phyloP scores from a whole-genome alignment of 345 rosid species.

The Hypericum perforatum region DNA sequence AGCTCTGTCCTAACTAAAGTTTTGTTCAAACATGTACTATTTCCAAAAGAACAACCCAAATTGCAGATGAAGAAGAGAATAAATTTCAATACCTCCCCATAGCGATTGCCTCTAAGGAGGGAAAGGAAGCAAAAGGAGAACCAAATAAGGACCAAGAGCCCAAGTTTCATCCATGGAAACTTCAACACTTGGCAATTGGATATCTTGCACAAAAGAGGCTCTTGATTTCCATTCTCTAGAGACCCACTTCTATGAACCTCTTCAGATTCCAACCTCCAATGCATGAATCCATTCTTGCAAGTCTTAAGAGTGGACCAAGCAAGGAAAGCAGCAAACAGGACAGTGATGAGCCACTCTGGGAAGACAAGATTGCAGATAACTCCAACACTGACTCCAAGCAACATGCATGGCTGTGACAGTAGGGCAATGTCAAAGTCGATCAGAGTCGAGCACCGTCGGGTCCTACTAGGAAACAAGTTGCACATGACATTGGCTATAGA shows the following conservation, averaged over 20 bases:
- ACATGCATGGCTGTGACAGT: constrained; percentile 75
- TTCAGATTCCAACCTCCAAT: constrained; percentile 62
- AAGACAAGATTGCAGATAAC: constrained; percentile 63
- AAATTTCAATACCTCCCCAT: too few species aligned
- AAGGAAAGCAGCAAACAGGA: constrained; percentile 55
- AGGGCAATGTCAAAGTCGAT: constrained; percentile 69
- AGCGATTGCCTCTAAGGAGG: too few species aligned
- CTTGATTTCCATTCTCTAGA: constrained; percentile 30
- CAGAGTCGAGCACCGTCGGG: constrained; percentile 31
- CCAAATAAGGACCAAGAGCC: constrained; percentile 59
- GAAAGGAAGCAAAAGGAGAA: constrained; percentile 36
- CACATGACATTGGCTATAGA: constrained; percentile 63
- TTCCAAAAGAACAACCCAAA: too few species aligned
- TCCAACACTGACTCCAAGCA: constrained; percentile 79
- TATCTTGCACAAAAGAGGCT: constrained; percentile 34
- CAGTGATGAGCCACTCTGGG: constrained; percentile 82
- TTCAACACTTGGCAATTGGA: background rate
- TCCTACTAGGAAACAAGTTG: constrained; percentile 29
- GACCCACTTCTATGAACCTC: constrained; percentile 18
- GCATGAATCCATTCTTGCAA: constrained; percentile 43
- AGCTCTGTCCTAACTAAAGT: too few species aligned
- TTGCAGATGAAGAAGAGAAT: too few species aligned
- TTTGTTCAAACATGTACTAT: too few species aligned
- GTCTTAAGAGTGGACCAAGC: constrained; percentile 78
- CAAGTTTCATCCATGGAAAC: constrained; percentile 51